Evolutionary conservation across 2,329 filamentous ascomycete species (phyloP), one percentile per base, ranked within the genome.

Genomic region (Xylaria sp.): DNA sequence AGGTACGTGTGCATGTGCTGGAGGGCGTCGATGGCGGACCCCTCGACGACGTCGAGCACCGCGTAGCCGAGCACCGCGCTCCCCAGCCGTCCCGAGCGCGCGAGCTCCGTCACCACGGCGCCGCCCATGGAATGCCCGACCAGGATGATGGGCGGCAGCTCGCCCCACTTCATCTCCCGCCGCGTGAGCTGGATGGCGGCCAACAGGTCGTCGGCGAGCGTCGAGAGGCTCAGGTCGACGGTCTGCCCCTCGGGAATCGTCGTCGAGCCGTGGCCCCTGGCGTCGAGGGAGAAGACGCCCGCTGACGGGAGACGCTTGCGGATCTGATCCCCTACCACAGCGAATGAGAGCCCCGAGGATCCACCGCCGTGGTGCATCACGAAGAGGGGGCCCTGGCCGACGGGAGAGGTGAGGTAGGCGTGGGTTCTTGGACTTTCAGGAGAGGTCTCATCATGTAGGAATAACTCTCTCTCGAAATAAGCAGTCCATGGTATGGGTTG

Each of bases 351-450:
- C 7, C 92, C 97, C 0, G 94, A 97, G 4, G 94, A 97, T 18
- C 96, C 96, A 46, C 93, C 96, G 45, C 96, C 96, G 81, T 99
- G 96, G 78, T 99, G 96, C 81, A 92, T 93, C 67, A 98, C 91
- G 79, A 99, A 94, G 5, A 99, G 84, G 0, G 95, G 94, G 0
- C 91, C 93, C 69, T 87, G 86, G 43, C 86, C 89, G 48, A 86
- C 86, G 9, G 95, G 94, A 0, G 94, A 93, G 23, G 90, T 97
- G 50, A 98, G 84, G 79, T 98, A 98, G 65, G 89, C 92, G 82
- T 99, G 96, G 77, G 94, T 91, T 60, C 84, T 87, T 48, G 93
- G 87, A 70, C 72, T 81, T 36, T 70, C 72, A 13, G 78, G 75
- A 12, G 79, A 78, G 41, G 80, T 75, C 56, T 81, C 78, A 60